phyloP scores from a whole-genome alignment of 2,329 filamentous ascomycete genomes.

The Ophiocordyceps camponoti-rufipedis region DNA sequence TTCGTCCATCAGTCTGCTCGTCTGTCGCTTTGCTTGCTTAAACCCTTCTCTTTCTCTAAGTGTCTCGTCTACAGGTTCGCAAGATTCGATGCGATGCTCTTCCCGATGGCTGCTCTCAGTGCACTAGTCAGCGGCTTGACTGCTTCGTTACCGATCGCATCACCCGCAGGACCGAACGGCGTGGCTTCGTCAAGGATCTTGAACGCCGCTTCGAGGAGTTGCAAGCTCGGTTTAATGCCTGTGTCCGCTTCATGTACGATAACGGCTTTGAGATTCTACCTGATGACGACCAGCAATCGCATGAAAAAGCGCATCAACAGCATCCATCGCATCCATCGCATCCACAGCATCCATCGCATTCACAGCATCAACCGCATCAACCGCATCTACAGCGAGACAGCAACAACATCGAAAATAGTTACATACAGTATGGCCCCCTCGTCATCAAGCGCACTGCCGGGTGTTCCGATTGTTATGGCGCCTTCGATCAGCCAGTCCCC shows the following conservation, averaged over 20 bases:
- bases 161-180: constrained; percentile 59
- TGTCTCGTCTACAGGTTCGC: constrained; percentile 34
- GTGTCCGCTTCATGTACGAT: constrained; percentile 42
- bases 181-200: constrained; percentile 61
- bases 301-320: background rate
- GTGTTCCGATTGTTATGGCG: too few species aligned
- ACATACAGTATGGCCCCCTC: too few species aligned
- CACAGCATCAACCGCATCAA: too few species aligned
- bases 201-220: constrained; percentile 56
- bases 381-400: too few species aligned
- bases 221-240: constrained; percentile 46
- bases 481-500: too few species aligned
- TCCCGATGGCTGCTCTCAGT: constrained; percentile 67
- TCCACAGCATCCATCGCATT: too few species aligned
- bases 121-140: constrained; percentile 54
- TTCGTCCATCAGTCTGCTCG: background rate
- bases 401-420: too few species aligned
- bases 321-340: too few species aligned
- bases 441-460: too few species aligned
- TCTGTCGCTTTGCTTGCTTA: background rate
- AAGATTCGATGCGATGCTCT: constrained; percentile 79
- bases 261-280: constrained; percentile 32
- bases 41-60: too few species aligned
- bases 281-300: background rate
- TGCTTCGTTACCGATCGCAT: constrained; percentile 80